These are phyloP conservation scores for Coniferiporia weirii DNA, from an alignment of 1,284 basidiomycete genomes.

Conservation along the genomic window DNA sequence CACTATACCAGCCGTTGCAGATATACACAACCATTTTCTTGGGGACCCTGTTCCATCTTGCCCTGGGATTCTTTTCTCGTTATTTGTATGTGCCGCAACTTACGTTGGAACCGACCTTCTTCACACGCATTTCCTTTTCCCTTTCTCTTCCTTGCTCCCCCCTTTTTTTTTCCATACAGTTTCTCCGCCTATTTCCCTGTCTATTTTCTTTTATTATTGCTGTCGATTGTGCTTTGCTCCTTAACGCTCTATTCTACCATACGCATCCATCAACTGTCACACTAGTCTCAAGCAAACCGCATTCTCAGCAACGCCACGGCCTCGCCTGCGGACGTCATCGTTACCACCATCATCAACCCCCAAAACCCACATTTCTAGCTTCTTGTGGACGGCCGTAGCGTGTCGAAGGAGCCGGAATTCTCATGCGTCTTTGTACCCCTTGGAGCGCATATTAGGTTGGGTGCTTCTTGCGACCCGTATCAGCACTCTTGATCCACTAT, in stretches of 20 bases:
- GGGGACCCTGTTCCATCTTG: neutral
- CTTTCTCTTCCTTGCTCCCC: neutral
- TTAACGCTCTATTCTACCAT: neutral
- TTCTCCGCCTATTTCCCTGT: neutral
- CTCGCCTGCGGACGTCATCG: neutral
- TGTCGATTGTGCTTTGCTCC: slow-evolving; percentile 13
- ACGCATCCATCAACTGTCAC: neutral
- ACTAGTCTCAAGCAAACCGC: neutral
- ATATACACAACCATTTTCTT: slow-evolving; percentile 1
- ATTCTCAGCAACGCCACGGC: neutral
- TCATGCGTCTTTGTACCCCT: neutral
- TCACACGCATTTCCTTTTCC: neutral
- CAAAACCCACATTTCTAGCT: neutral
- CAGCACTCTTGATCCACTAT: no score
- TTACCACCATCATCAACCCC: neutral
- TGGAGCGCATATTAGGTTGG: no score
- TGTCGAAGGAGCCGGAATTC: neutral
- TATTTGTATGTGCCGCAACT: slow-evolving; percentile 1
- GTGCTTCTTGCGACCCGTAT: no score
- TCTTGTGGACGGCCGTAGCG: neutral
- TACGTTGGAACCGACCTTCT: neutral
- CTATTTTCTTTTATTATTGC: slow-evolving; percentile 1
- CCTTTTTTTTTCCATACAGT: neutral
- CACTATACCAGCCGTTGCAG: neutral
- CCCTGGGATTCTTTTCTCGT: slow-evolving; percentile 2